Evolutionary conservation across 768 basidiomycete species (phyloP).

Genomic region (Daedaleopsis sinensis): DNA sequence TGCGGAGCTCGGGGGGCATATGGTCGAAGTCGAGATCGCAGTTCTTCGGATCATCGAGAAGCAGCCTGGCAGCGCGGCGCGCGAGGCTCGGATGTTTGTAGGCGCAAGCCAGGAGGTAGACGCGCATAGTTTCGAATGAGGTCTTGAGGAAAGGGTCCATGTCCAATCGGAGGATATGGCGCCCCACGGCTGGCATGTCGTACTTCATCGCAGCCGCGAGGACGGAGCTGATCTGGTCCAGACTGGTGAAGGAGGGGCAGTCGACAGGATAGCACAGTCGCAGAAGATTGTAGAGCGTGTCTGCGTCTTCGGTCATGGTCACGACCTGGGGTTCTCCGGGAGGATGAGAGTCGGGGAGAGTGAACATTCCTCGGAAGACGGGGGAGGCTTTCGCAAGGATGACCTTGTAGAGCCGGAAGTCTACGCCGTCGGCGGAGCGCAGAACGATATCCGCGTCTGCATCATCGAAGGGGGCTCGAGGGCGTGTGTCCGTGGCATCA

Average conservation of each 20-base stretch:
- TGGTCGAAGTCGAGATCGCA: neutral
- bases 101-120: neutral
- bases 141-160: neutral
- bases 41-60: neutral
- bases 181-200: constrained; percentile 4
- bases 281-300: constrained; percentile 10
- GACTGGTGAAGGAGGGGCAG: constrained; percentile 5
- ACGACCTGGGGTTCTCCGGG: constrained; percentile 4
- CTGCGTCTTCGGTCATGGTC: constrained; percentile 9
- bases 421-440: constrained; percentile 4
- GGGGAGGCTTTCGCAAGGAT: constrained; percentile 12
- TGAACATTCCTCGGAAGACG: constrained; percentile 9
- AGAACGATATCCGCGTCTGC: constrained; percentile 33
- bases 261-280: constrained; percentile 12
- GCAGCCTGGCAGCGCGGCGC: neutral
- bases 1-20: neutral
- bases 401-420: constrained; percentile 7
- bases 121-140: neutral
- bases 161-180: neutral
- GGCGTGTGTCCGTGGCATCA: too few species aligned
- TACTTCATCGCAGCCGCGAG: constrained; percentile 29
- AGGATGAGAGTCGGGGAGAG: neutral
- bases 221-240: constrained; percentile 11
- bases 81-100: neutral
- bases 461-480: too few species aligned